phyloP scores from a whole-genome alignment of 2,329 filamentous ascomycete genomes.

The Ophiostoma tasmaniense region DNA sequence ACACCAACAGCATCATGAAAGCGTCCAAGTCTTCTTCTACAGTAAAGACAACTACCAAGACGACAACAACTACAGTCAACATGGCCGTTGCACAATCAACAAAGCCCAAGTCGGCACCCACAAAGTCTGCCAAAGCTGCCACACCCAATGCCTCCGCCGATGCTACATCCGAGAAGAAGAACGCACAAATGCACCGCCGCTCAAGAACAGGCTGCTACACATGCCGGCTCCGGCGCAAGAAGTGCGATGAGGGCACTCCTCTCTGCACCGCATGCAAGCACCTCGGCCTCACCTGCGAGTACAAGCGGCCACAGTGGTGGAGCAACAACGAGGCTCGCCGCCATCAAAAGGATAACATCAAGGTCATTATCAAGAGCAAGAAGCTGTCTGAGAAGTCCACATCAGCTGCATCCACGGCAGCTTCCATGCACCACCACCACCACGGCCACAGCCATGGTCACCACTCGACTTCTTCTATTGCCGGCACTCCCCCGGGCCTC shows the following conservation, averaged over 20 bases:
- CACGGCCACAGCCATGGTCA: constrained; percentile 18
- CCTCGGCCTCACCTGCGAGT: constrained; percentile 83
- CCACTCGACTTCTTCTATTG: constrained; percentile 38
- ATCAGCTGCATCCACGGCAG: constrained; percentile 24
- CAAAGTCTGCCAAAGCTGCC: constrained; percentile 32
- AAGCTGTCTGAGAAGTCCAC: constrained; percentile 73
- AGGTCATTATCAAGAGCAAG: constrained; percentile 94
- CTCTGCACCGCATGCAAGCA: constrained; percentile 59
- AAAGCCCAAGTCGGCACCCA: constrained; percentile 49
- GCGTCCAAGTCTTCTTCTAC: not conserved
- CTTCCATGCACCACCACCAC: constrained; percentile 11
- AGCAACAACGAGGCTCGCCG: constrained; percentile 80
- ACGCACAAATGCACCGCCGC: constrained; percentile 78
- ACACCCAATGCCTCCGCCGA: not conserved
- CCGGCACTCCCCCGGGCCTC: constrained; percentile 65
- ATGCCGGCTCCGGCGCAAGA: constrained; percentile 58
- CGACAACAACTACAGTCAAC: constrained; percentile 35
- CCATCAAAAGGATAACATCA: constrained; percentile 88
- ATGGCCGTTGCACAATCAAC: constrained; percentile 54
- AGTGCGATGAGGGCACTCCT: constrained; percentile 58
- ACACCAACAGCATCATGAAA: constrained; percentile 37
- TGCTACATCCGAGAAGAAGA: constrained; percentile 47
- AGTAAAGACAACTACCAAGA: constrained; percentile 19
- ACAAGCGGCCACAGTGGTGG: constrained; percentile 97
- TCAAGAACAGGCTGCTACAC: constrained; percentile 79